Evolutionary conservation across 2,329 filamentous ascomycete species (phyloP).

Genomic region (Fusarium bulbicola): DNA sequence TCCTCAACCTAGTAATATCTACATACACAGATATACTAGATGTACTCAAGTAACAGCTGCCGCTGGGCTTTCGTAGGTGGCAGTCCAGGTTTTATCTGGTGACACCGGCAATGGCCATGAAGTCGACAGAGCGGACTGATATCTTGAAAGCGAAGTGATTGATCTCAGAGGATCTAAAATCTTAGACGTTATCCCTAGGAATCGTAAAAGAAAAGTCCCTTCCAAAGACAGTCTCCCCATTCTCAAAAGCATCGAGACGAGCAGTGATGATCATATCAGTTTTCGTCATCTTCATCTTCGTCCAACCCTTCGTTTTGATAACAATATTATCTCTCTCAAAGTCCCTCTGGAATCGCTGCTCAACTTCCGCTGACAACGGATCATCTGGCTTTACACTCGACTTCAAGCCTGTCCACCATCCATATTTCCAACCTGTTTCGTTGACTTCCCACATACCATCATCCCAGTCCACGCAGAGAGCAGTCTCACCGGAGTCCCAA

Average conservation of each 20-base stretch:
- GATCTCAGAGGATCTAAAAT: accelerated
- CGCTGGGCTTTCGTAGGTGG: accelerated
- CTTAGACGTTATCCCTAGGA: not conserved
- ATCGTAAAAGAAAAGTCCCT: not conserved
- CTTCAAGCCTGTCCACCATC: not conserved
- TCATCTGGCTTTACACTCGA: not conserved
- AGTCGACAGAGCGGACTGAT: accelerated
- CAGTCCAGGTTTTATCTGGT: not conserved
- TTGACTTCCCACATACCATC: not conserved
- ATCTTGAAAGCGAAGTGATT: accelerated
- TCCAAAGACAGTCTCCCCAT: not conserved
- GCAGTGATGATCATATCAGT: not conserved
- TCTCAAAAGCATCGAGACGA: not conserved
- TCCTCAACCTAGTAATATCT: not conserved
- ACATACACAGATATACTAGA: not conserved
- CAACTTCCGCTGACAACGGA: not conserved
- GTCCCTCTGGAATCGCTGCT: not conserved
- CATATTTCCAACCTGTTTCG: not conserved
- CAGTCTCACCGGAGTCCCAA: not conserved
- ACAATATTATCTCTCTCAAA: not conserved
- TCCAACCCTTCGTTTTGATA: not conserved
- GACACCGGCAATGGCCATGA: too few relatives aligned
- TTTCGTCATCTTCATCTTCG: not conserved
- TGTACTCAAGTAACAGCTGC: not conserved
- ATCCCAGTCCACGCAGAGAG: not conserved